These are phyloP conservation scores for Elsinoe batatas DNA, from an alignment of 2,329 filamentous ascomycete genomes.

Conservation along the genomic window DNA sequence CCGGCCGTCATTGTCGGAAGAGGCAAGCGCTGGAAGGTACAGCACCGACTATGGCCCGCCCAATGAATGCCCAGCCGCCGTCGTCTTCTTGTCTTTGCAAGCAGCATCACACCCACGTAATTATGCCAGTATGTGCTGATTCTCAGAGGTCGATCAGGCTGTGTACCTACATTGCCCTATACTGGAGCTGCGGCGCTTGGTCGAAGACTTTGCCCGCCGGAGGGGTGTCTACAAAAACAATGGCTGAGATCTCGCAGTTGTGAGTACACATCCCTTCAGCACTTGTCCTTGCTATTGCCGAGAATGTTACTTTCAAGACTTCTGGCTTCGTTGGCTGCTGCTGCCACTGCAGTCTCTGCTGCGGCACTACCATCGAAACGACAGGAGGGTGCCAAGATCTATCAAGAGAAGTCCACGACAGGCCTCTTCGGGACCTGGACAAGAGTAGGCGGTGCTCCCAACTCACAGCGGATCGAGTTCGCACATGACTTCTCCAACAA, in stretches of 20 bases:
- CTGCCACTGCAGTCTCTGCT: not conserved
- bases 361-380: not conserved
- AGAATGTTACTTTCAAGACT: not conserved
- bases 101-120: not conserved
- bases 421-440: constrained; percentile 16
- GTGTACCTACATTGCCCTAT: not conserved
- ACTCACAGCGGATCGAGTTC: constrained; percentile 15
- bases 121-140: not conserved
- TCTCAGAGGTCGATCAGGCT: not conserved
- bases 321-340: not conserved
- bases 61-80: not conserved
- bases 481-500: constrained; percentile 17
- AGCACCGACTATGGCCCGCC: not conserved
- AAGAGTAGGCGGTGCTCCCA: constrained; percentile 15
- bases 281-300: too few relatives aligned
- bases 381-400: constrained; percentile 14
- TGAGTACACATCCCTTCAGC: too few relatives aligned
- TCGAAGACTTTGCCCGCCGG: not conserved
- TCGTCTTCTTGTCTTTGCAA: not conserved
- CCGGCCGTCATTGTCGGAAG: not conserved
- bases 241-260: not conserved
- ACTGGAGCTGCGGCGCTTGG: not conserved
- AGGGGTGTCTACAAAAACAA: not conserved
- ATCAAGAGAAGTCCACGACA: constrained; percentile 16
- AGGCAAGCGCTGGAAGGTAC: not conserved